Evolutionary conservation across 495 filamentous ascomycete species (phyloP), one percentile per base, ranked within the genome.

Genomic region (Neurospora intermedia): DNA sequence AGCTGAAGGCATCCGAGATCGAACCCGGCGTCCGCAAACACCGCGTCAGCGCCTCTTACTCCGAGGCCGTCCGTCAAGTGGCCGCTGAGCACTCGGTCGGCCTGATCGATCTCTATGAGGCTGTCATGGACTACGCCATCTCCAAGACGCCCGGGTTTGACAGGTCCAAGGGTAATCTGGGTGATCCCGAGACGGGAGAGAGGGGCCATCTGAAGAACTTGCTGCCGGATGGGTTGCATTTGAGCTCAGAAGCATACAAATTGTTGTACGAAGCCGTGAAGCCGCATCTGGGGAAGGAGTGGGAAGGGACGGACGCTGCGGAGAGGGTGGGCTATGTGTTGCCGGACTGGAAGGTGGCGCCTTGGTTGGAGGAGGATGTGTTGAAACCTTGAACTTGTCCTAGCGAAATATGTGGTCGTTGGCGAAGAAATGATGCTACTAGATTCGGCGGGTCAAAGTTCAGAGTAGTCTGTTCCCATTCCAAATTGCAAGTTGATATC

Each of bases 51-150:
- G 91, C 90, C 73, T 75, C 79, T 39, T 97, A 96, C 81, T 92
- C 91, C 3, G 87, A 92, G 76, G 89, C 89, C 13, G 90, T 85
- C 35, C 84, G 88, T 48, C 85, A 91, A 74, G 86, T 95, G 23
- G 93, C 88, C 1, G 80, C 84, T 38, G 87, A 89, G 73, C 80
- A 91, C 39, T 76, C 81, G 1, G 79, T 96, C 8, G 86, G 88
- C 3, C 88, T 94, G 6, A 84, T 93, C 20, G 91, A 97, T 80
- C 83, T 97, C 0, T 94, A 91, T 88, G 86, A 85, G 48, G 87
- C 89, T 0, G 86, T 96, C 71, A 91, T 96, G 88, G 79, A 88
- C 20, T 80, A 82, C 43, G 87, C 89, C 38, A 79, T 82, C 43
- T 76, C 74, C 31, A 79, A 79, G 76, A 82, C 83, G 39, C 80